Evolutionary conservation across 441 rosid genomes (phyloP).

Genomic region (Adansonia madagascariensis): DNA sequence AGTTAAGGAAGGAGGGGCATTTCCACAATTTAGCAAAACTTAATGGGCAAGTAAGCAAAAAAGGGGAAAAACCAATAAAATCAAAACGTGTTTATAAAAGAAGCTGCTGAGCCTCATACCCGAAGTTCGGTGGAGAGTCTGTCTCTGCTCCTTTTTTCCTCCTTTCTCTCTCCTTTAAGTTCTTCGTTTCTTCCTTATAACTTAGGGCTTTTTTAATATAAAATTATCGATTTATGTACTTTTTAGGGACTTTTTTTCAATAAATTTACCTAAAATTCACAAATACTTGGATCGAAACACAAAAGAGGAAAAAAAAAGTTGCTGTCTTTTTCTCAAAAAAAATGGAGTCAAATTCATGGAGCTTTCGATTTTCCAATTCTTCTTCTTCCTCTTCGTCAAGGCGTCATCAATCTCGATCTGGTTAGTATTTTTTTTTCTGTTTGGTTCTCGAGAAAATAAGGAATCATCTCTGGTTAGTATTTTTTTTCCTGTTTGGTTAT

Average conservation of each 20-base stretch:
- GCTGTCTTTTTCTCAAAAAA: background rate
- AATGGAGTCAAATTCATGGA: slow-evolving; percentile 52
- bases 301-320: background rate
- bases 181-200: background rate
- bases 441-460: background rate
- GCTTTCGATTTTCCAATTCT: slow-evolving; percentile 42
- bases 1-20: background rate
- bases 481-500: no score
- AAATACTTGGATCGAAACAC: background rate
- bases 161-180: background rate
- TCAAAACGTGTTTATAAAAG: slow-evolving; percentile 2
- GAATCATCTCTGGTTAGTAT: background rate
- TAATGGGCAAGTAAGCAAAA: background rate
- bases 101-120: slow-evolving; percentile 10
- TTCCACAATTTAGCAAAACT: background rate
- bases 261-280: background rate
- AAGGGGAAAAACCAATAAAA: background rate
- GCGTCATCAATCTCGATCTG: slow-evolving; percentile 54
- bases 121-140: slow-evolving; percentile 31
- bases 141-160: background rate
- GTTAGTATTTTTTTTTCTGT: slow-evolving; percentile 28
- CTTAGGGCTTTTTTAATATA: background rate
- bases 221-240: background rate
- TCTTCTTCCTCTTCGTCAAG: slow-evolving; percentile 47
- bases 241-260: background rate